These are phyloP conservation scores for Leccinum subgranulosum DNA, from an alignment of 768 basidiomycete genomes.

Conservation along the genomic window DNA sequence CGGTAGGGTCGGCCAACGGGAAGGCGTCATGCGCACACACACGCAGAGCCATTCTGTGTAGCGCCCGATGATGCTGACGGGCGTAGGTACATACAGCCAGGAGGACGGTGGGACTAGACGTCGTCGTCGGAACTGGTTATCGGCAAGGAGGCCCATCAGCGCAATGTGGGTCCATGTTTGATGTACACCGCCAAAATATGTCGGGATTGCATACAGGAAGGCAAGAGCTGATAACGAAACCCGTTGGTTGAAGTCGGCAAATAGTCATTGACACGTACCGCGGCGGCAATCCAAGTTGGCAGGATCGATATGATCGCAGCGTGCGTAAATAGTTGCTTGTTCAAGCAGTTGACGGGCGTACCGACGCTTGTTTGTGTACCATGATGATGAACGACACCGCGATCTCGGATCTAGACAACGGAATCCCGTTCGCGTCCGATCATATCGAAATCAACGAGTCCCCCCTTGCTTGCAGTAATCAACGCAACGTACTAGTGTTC, in stretches of 20 bases:
- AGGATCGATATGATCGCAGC: neutral
- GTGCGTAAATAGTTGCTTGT: neutral
- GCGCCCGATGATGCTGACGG: neutral
- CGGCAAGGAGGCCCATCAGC: neutral
- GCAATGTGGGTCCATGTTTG: constrained; percentile 1
- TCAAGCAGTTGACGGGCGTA: neutral
- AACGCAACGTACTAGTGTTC: neutral
- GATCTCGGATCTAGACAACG: neutral
- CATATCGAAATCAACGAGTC: neutral
- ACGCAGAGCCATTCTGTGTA: neutral
- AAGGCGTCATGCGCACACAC: neutral
- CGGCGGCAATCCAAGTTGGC: neutral
- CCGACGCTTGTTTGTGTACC: neutral
- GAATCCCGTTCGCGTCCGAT: neutral
- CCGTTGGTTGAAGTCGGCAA: neutral
- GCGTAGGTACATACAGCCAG: neutral
- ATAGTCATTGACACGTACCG: neutral
- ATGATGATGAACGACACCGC: neutral
- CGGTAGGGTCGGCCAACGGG: neutral
- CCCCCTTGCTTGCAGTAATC: neutral
- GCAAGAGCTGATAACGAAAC: neutral
- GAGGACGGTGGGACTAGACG: neutral
- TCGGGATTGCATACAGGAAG: neutral
- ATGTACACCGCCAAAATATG: neutral
- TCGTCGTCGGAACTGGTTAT: neutral